Evolutionary conservation across 345 rosid species (phyloP).

Genomic region (Kernera saxatilis): DNA sequence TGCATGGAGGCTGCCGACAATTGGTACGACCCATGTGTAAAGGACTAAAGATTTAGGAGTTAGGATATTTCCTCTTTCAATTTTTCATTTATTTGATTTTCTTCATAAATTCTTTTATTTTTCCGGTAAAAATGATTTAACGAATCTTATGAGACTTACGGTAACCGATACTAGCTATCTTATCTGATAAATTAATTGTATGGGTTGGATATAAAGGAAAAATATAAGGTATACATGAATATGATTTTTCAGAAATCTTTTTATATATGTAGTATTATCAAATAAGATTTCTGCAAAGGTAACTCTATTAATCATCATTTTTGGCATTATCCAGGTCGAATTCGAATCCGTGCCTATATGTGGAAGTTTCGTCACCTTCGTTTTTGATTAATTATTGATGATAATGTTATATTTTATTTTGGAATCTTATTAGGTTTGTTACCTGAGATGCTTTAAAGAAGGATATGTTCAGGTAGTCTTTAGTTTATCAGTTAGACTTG

Average conservation of each 20-base stretch:
- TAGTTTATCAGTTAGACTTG: neutral
- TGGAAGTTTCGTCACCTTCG: neutral
- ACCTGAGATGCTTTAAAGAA: neutral
- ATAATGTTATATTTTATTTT: neutral
- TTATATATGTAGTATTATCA: too few species aligned
- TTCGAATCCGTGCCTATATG: neutral
- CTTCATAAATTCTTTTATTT: neutral
- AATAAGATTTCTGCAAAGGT: too few species aligned
- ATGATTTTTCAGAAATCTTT: too few species aligned
- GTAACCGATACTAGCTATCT: too few species aligned
- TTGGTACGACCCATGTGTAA: constrained; percentile 19
- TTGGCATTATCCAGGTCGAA: neutral
- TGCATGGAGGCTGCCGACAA: constrained; percentile 39
- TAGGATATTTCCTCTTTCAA: constrained; percentile 9
- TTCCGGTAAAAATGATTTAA: neutral
- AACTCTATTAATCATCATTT: neutral
- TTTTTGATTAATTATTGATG: neutral
- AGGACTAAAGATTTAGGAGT: neutral
- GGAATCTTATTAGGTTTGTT: neutral
- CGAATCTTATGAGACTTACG: neutral
- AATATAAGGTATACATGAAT: neutral
- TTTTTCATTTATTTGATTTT: neutral
- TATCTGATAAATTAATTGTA: neutral
- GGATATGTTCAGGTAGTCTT: neutral
- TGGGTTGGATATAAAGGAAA: neutral